Evolutionary conservation across 805 yeast species (phyloP), one percentile per base, ranked within the genome.

Genomic region (Saccharomycopsis sp.): DNA sequence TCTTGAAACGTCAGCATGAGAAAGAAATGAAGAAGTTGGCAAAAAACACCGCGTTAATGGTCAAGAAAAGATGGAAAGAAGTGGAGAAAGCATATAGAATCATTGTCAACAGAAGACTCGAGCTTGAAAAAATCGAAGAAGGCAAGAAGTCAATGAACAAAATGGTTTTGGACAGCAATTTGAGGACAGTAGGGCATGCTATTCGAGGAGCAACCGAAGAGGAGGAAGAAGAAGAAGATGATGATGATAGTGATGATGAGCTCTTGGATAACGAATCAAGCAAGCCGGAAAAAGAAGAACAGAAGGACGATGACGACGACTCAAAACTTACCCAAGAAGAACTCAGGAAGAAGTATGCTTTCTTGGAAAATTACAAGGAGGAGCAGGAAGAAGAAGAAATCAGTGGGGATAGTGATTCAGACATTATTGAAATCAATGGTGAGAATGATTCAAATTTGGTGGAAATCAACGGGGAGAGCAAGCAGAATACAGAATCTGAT

Each of bases 51-150:
- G 81, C 83, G 1, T 79, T 75, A 52, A 86, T 87, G 33, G 96
- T 92, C 8, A 80, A 80, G 59, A 86, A 79, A 57, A 77, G 92
- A 53, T 92, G 99, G 99, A 64, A 69, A 17, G 68, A 87, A 36
- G 98, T 96, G 2, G 84, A 80, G 48, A 86, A 83, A 56, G 94
- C 85, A 1, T 80, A 73, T 54, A 69, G 34, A 29, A 46, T 46
- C 19, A 43, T 43, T 15, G 43, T 42, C 13, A 38, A 46, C n/a
- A 34, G 30, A 25, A 22, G 46, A 21, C 23, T 30, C 21, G 48
- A 46, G 34, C 13, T 39, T 26, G 43, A 43, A 23, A 45, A 44
- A 21, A 43, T 46, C 19, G 48, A 46, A 31, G 48, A 46, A 31
- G 36, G 48, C 17, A 43, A 46, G 17, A 43, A 43, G 26, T 43